Percentiles rank a stretch among this genome's conserved stretches.
phyloP scores from a whole-genome alignment of 441 rosid genomes.

The Aleurites moluccanus region DNA sequence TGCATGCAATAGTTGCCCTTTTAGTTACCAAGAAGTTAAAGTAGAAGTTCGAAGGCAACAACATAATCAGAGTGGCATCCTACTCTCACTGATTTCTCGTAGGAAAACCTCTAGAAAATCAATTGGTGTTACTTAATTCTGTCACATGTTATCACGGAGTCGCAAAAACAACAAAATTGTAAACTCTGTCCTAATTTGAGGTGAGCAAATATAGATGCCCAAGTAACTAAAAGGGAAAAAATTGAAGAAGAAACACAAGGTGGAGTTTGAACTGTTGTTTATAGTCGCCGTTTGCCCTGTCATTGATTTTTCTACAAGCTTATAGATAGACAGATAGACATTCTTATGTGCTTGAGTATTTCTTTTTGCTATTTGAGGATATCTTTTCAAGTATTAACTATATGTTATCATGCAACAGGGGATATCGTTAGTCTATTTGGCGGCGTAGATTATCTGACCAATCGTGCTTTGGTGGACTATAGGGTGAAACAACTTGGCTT shows the following conservation, averaged over 20 bases:
- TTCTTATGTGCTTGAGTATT: constrained; percentile 12
- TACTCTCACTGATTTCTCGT: neutral
- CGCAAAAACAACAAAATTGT: neutral
- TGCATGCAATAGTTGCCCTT: neutral
- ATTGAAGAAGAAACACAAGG: neutral
- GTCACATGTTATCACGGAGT: neutral
- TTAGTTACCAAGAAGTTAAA: neutral
- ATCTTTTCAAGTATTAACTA: constrained; percentile 22
- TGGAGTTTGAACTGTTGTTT: neutral
- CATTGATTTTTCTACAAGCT: neutral
- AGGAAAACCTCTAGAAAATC: neutral
- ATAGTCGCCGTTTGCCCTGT: neutral
- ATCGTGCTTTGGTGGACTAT: constrained; percentile 66
- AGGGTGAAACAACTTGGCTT: constrained; percentile 75
- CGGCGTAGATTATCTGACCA: constrained; percentile 50
- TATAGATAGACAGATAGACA: neutral
- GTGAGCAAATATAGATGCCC: neutral
- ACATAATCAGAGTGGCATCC: neutral
- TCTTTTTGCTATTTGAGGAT: constrained; percentile 15
- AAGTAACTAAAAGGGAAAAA: neutral
- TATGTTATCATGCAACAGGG: constrained; percentile 51
- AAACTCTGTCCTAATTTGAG: neutral
- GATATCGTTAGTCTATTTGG: constrained; percentile 63
- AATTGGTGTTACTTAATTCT: neutral
- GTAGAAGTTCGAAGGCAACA: neutral